Conservation (phyloP, 768 basidiomycete species). For the Guyanaporus albipodus region DNA sequence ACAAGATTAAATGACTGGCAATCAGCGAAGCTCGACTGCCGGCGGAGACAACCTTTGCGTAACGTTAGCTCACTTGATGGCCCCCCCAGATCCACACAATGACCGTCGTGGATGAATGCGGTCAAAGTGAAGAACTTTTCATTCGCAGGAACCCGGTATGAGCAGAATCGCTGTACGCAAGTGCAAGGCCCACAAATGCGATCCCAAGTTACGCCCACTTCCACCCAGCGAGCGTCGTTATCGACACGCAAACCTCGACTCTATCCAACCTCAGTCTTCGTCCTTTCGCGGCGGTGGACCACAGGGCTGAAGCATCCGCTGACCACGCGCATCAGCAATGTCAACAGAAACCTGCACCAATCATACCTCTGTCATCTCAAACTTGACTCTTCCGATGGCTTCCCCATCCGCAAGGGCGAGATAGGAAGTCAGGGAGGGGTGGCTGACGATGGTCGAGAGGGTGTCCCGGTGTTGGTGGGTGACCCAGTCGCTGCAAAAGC, state of each 20-base stretch:
- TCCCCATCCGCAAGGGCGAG: constrained; percentile 94
- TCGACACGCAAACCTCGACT: no score
- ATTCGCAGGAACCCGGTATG: no score
- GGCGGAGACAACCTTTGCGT: no score
- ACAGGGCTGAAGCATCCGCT: constrained; percentile 95
- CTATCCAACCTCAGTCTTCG: constrained; percentile 49
- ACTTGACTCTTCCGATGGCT: constrained; percentile 80
- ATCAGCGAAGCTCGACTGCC: no score
- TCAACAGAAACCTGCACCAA: not conserved
- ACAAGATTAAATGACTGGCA: no score
- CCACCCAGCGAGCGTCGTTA: no score
- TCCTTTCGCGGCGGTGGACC: constrained; percentile 90
- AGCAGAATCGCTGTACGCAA: not conserved
- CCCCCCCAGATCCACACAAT: no score
- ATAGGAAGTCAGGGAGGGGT: constrained; percentile 80
- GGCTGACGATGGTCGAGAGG: constrained; percentile 88
- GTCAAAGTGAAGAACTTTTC: not conserved
- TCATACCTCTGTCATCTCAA: constrained; percentile 92
- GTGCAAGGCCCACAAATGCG: no score
- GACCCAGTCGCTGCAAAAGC: constrained; percentile 78
- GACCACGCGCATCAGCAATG: constrained; percentile 23
- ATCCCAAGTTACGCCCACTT: no score
- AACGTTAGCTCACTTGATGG: no score
- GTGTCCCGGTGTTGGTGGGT: constrained; percentile 98
- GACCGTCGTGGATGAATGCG: not conserved